Percentiles rank a stretch among this genome's conserved stretches.
Evolutionary conservation across 805 yeast genomes (phyloP).

Genomic region (Lachancea cidri): DNA sequence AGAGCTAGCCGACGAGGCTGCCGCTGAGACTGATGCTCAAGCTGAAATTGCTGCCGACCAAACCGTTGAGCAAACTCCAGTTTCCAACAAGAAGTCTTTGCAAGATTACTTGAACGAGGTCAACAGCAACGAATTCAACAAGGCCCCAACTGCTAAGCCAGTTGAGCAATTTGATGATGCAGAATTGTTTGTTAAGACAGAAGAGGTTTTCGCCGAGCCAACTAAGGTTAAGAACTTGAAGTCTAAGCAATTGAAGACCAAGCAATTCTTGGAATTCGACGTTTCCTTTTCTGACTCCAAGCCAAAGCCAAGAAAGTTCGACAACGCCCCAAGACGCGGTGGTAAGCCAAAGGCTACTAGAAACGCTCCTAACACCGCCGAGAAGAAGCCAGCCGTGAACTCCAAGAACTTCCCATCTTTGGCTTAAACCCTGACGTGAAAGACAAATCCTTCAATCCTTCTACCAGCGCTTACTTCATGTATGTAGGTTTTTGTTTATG

Average conservation of each 20-base stretch:
- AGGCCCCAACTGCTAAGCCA: slow-evolving; percentile 43
- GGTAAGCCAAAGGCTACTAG: slow-evolving; percentile 32
- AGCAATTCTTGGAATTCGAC: slow-evolving; percentile 68
- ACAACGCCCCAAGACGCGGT: slow-evolving; percentile 28
- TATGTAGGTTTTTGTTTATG: background rate
- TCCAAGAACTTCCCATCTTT: slow-evolving; percentile 75
- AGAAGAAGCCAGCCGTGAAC: slow-evolving; percentile 39
- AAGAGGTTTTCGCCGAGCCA: slow-evolving; percentile 54
- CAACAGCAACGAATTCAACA: slow-evolving; percentile 42
- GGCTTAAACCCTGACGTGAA: slow-evolving; percentile 29
- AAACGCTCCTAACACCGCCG: slow-evolving; percentile 30
- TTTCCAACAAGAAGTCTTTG: slow-evolving; percentile 61
- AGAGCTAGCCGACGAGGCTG: slow-evolving; percentile 60
- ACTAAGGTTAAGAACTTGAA: slow-evolving; percentile 62
- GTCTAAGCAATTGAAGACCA: slow-evolving; percentile 75
- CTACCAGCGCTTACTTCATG: background rate
- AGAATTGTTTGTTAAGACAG: slow-evolving; percentile 60
- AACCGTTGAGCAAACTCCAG: slow-evolving; percentile 40
- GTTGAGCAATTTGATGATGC: slow-evolving; percentile 37
- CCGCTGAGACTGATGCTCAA: slow-evolving; percentile 42
- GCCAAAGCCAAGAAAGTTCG: slow-evolving; percentile 34
- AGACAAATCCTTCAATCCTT: background rate
- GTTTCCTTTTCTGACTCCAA: slow-evolving; percentile 62
- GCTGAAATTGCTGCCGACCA: slow-evolving; percentile 45
- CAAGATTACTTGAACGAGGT: slow-evolving; percentile 81